Evolutionary conservation across 2,329 filamentous ascomycete species (phyloP), one percentile per base, ranked within the genome.

Genomic region (Trichoderma arundinaceum): DNA sequence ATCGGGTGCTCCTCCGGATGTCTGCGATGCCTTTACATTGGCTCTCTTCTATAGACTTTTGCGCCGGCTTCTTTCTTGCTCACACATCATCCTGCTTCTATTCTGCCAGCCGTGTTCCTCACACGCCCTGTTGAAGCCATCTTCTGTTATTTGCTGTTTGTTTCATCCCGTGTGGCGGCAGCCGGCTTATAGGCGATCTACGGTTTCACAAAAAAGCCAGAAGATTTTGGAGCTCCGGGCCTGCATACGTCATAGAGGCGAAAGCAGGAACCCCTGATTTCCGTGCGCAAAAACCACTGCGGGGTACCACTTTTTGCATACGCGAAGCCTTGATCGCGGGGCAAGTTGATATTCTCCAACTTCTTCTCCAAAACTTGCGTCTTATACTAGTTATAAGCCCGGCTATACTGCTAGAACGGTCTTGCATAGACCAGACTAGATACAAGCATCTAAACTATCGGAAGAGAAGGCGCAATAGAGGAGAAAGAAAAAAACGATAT

Each of bases 301-400:
- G 58, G 58, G 58, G 58, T 61, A 61, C 58, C 4, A 12, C 5
- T 38, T 38, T 33, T 33, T 43, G 58, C 22, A 58, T 19, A 12
- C 19, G 46, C 12, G 44, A 60, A 28, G 43, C 44, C 49, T 12
- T 38, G 43, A 60, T 54, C 59, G 59, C 49, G 59, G 59, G 38
- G 39, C 41, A 43, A 28, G n/a, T 58, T 12, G 10, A 10, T 60
- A 7, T 4, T 38, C 35, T 38, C 35, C 7, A 38, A 7, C 10
- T 2, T 4, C 35, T 38, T 38, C 35, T 6, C 35, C 35, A 38
- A 28, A 28, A 28, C 22, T 28, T 28, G 22, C 22, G 2, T 28
- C 22, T 28, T 28, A 28, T 28, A 28, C 22, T 28, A 28, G 22
- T 3, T 28, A 28, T 28, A 28, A 28, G 22, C 22, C 22, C 22